Percentiles rank a stretch among this genome's conserved stretches.
Conservation (phyloP, 2,329 filamentous ascomycete species). For the Spiromastix sp. region DNA sequence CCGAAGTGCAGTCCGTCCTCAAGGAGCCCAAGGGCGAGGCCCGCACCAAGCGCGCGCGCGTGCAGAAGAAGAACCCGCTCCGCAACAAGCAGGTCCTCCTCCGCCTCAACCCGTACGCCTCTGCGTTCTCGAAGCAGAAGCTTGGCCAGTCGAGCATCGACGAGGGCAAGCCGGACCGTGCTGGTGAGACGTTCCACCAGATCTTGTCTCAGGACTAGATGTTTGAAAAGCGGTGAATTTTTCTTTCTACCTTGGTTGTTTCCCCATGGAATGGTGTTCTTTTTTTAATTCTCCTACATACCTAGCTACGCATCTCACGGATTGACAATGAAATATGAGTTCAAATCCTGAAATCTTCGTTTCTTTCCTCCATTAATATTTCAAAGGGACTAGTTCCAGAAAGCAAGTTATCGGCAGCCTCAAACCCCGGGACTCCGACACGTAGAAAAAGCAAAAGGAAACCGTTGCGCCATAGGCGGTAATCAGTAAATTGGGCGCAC, state of each 20-base stretch:
- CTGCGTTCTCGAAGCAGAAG: constrained; percentile 79
- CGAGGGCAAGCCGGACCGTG: constrained; percentile 49
- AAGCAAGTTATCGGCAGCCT: too few relatives aligned
- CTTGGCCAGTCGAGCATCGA: constrained; percentile 61
- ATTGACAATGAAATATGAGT: too few relatives aligned
- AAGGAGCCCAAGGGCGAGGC: constrained; percentile 82
- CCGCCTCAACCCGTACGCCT: constrained; percentile 95
- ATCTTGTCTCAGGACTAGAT: constrained; percentile 43
- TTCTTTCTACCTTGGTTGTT: neutral
- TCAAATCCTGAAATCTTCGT: too few relatives aligned
- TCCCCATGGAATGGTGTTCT: constrained; percentile 3
- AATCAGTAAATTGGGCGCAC: too few relatives aligned
- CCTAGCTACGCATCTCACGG: too few relatives aligned
- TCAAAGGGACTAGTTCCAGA: too few relatives aligned
- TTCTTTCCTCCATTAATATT: too few relatives aligned
- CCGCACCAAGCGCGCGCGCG: constrained; percentile 75
- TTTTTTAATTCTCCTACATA: neutral
- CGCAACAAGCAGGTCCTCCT: constrained; percentile 98
- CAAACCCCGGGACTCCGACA: too few relatives aligned
- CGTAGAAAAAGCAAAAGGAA: too few relatives aligned
- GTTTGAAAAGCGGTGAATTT: constrained; percentile 6
- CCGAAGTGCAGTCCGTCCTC: constrained; percentile 94
- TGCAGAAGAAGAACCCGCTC: constrained; percentile 99
- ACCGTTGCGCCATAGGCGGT: too few relatives aligned
- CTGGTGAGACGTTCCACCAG: constrained; percentile 43